phyloP scores from a whole-genome alignment of 306 rosid species.

The Oxytropis ochrocephala region DNA sequence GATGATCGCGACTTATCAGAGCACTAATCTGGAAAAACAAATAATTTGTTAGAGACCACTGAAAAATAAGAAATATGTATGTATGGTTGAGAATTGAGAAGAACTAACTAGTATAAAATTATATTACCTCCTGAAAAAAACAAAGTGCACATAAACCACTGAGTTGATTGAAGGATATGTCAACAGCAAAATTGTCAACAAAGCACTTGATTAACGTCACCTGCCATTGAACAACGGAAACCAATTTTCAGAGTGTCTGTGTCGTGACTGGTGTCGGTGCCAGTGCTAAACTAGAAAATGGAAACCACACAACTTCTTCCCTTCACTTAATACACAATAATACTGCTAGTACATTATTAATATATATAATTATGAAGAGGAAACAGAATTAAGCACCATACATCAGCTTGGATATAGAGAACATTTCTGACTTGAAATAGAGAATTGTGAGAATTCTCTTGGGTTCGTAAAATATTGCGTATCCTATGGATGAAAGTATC shows the following conservation, averaged over 20 bases:
- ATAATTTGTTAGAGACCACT: neutral
- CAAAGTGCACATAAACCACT: slow-evolving; percentile 79
- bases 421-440: slow-evolving; percentile 65
- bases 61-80: neutral
- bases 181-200: slow-evolving; percentile 69
- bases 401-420: slow-evolving; percentile 69
- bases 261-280: no score
- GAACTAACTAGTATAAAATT: neutral
- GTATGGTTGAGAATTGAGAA: neutral
- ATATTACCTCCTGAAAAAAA: slow-evolving; percentile 74
- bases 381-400: no score
- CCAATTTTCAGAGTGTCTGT: neutral
- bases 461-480: slow-evolving; percentile 37
- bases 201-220: slow-evolving; percentile 77
- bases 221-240: slow-evolving; percentile 38
- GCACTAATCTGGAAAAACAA: slow-evolving; percentile 51
- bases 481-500: slow-evolving; percentile 53
- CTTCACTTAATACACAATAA: neutral
- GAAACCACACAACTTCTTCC: neutral
- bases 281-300: neutral
- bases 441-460: slow-evolving; percentile 48
- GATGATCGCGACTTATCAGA: slow-evolving; percentile 49
- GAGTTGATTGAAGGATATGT: slow-evolving; percentile 80
- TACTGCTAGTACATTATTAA: no score
- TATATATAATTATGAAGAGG: neutral